Conservation (phyloP, 1,284 basidiomycete species). For the Bondarzewia mesenterica region DNA sequence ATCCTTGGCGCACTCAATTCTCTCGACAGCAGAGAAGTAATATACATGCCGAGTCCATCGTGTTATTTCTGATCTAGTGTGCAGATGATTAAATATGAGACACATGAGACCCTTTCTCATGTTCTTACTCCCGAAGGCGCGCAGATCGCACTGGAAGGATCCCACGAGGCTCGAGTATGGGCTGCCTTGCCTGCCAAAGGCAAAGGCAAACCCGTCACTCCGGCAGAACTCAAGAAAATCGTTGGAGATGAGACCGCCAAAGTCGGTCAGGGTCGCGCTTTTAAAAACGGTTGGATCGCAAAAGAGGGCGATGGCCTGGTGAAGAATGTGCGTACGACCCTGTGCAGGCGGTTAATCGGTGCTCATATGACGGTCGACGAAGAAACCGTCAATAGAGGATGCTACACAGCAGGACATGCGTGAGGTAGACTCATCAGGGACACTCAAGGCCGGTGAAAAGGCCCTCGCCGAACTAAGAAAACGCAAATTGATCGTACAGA, state of each 20-base stretch:
- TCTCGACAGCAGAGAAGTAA: conserved; percentile 76
- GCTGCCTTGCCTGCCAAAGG: conserved; percentile 69
- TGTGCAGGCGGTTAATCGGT: background rate
- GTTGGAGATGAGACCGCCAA: conserved; percentile 84
- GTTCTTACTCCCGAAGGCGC: conserved; percentile 73
- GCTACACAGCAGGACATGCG: conserved; percentile 69
- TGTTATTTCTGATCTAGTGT: conserved; percentile 8
- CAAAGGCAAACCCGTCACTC: conserved; percentile 55
- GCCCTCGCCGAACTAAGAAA: conserved; percentile 83
- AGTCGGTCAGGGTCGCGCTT: conserved; percentile 89
- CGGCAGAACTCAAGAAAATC: conserved; percentile 60
- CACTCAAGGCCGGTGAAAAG: conserved; percentile 68
- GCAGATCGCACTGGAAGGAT: conserved; percentile 75
- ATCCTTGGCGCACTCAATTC: conserved; percentile 88
- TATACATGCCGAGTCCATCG: conserved; percentile 19
- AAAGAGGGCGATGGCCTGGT: conserved; percentile 90
- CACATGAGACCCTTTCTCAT: conserved; percentile 71
- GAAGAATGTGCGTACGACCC: conserved; percentile 55
- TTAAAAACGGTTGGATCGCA: conserved; percentile 95
- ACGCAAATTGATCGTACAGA: conserved; percentile 78
- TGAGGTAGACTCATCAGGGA: conserved; percentile 69
- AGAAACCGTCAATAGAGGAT: conserved; percentile 62
- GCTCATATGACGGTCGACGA: conserved; percentile 20
- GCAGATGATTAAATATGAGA: conserved; percentile 82
- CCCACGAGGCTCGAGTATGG: conserved; percentile 95